Percentiles rank a stretch among this genome's conserved stretches.
Evolutionary conservation across 139 green algal species (phyloP).

Genomic region (Zygnema circumcarinatum): DNA sequence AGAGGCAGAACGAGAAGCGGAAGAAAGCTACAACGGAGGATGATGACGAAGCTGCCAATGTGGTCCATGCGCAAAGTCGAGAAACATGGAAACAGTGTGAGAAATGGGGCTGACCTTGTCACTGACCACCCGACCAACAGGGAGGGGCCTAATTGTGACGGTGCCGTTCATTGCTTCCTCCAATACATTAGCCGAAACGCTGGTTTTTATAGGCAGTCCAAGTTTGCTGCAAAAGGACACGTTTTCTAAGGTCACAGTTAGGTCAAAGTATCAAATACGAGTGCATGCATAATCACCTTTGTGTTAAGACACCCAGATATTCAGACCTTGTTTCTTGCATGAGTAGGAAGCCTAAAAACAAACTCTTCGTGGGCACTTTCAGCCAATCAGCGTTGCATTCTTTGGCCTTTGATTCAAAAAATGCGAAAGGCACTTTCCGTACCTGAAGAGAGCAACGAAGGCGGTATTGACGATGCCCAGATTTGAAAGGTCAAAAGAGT

Average conservation of each 20-base stretch:
- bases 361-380: not conserved
- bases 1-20: not conserved
- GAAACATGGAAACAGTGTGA: slow-evolving; percentile 1
- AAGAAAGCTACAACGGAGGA: not conserved
- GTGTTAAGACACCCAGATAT: not conserved
- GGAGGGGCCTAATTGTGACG: slow-evolving; percentile 24
- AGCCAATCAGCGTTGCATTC: not conserved
- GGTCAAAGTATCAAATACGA: not conserved
- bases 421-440: not conserved
- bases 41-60: not conserved
- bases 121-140: slow-evolving; percentile 12
- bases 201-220: slow-evolving; percentile 58
- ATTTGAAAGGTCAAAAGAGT: slow-evolving; percentile 36
- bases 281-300: not conserved
- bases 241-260: slow-evolving; percentile 1
- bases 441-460: slow-evolving; percentile 57
- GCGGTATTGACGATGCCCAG: slow-evolving; percentile 48
- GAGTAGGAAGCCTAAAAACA: not conserved
- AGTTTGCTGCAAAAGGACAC: slow-evolving; percentile 42
- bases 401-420: too few relatives aligned
- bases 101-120: slow-evolving; percentile 53
- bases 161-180: slow-evolving; percentile 51
- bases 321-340: not conserved
- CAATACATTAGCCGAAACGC: slow-evolving; percentile 30
- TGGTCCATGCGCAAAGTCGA: not conserved